Evolutionary conservation across 2,329 filamentous ascomycete species (phyloP), one percentile per base, ranked within the genome.

Genomic region (Curvularia sp.): DNA sequence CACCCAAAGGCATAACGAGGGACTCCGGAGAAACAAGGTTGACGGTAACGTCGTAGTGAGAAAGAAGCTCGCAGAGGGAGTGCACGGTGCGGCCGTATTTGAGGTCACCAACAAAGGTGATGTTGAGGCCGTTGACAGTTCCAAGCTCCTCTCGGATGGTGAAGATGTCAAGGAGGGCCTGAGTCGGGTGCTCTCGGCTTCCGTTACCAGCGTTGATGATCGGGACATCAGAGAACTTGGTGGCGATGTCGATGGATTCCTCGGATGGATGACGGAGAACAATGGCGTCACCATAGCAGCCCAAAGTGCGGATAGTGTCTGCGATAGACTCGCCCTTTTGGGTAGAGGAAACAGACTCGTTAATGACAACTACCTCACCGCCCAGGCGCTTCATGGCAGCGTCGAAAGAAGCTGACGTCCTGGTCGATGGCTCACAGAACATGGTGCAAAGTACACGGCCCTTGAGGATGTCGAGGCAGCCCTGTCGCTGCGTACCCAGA

Each of bases 151-250:
- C 95, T 67, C 95, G 92, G 74, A 99, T 99, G 53, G 95, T 98
- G 83, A 97, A 99, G 57, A 99, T 89, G 73, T 99, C 95, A 21
- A 99, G 83, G 85, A 99, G 95, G 0, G 95, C 95, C 80, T 99
- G 95, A 0, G 95, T 99, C 0, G 95, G 95, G 80, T 99, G 95
- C 81, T 99, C 95, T 70, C 92, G 89, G 79, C 90, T 93, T 64
- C 95, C 95, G 76, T 99, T 99, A 49, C 95, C 95, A 65, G 93
- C 95, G 76, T 99, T 99, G 83, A 99, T 94, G 73, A 99, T 88
- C 1, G 95, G 95, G 0, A 97, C 92, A 15, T 89, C 88, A 42
- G 92, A 93, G 81, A 89, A 96, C 76, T 93, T 94, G 71, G 90
- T 89, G 1, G 94, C 95, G 49, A 90, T 86, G 50, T 93, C 88